Conservation (phyloP, 306 rosid species). For the Casuarina cunninghamiana region DNA sequence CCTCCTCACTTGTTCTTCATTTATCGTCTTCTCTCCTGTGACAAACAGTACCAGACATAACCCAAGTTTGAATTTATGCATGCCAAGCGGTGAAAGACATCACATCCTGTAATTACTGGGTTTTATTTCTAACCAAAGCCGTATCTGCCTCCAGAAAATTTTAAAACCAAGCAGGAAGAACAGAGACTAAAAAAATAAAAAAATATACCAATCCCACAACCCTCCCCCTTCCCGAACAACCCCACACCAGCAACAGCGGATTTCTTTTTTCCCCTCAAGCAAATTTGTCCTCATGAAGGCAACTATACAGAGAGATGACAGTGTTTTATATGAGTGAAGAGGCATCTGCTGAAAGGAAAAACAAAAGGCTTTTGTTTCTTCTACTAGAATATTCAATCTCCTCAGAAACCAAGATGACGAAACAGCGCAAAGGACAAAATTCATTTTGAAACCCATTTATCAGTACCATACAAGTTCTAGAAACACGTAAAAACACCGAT, state of each 20-base stretch:
- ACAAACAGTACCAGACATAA: background rate
- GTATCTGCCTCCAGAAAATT: too few species aligned
- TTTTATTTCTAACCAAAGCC: too few species aligned
- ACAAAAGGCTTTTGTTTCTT: background rate
- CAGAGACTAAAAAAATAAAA: background rate
- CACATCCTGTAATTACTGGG: background rate
- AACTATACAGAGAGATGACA: background rate
- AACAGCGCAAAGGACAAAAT: background rate
- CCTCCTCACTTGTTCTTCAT: background rate
- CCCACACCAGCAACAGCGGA: background rate
- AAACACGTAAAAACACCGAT: constrained; percentile 3
- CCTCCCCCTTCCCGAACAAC: background rate
- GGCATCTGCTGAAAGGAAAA: background rate
- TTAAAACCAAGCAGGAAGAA: too few species aligned
- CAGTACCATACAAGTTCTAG: background rate
- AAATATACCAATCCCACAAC: background rate
- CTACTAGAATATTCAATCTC: background rate
- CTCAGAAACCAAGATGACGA: background rate
- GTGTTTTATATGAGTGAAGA: background rate
- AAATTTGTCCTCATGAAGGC: background rate
- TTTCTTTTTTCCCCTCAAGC: background rate
- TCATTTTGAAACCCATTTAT: background rate
- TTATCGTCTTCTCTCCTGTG: background rate
- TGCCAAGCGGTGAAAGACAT: background rate
- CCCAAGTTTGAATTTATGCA: background rate